Base-by-base conservation (phyloP, 805 yeast species). In the Teunomyces cretensis region DNA sequence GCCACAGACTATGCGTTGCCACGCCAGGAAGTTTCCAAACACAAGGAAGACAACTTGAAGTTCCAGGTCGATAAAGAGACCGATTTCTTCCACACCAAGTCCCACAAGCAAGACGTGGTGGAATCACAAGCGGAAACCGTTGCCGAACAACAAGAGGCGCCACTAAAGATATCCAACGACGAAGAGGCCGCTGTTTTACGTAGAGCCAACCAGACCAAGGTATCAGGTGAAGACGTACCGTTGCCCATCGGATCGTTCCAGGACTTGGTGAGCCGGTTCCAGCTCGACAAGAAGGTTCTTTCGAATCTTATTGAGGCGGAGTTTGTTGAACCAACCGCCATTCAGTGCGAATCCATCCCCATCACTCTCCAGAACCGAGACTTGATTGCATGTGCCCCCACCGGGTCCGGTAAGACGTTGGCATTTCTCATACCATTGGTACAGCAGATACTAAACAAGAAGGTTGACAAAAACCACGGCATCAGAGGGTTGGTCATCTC, bases 361-460 rank as follows among this genome's bases (percentile, higher is more conserved):
- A 71, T 81, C 8, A 67, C 88, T 11, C 67, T 89, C 43, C 74
- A 79, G 43, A 76, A 73, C 24, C 78, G 96, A 47, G 97, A 92
- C 60, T 62, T 94, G 28, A 72, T 94, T 35, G 96, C 96, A 1
- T 88, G 97, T 74, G 97, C 98, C 0, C 98, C 98, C 39, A 94
- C 99, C 1, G 99, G 99, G 55, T 89, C 97, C 4, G 99, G 99
- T 74, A 94, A 94, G 62, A 94, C 99, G 0, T 72, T 94, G 40
- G 96, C 97, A 26, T 94, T 86, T 60, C 69, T 88, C 45, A 79
- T 90, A 13, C 99, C 99, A 3, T 56, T 92, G 55, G 65, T 94
- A 15, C 94, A 88, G 54, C 57, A 65, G 39, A 50, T 71, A 17
- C 38, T 72, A 13, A 56, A 58, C 19, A 46, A 56, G 24, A 55